These are phyloP conservation scores for Yamadazyma philogaea DNA, from an alignment of 805 yeast species.

Conservation along the genomic window DNA sequence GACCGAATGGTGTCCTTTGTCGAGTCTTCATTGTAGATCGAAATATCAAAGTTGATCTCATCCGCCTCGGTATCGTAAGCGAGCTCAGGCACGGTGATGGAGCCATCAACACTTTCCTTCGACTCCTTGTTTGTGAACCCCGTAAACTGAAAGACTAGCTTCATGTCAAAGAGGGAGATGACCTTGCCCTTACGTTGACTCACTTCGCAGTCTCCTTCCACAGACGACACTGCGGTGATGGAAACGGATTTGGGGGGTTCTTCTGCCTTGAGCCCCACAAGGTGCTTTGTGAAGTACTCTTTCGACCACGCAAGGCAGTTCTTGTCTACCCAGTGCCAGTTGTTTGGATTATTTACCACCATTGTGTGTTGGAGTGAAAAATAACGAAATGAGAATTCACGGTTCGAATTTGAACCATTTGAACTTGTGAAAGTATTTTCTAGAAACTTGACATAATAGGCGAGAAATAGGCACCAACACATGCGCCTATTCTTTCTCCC, in stretches of 20 bases:
- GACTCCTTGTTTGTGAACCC: constrained; percentile 54
- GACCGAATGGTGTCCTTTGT: constrained; percentile 51
- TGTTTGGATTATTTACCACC: constrained; percentile 96
- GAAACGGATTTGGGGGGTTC: constrained; percentile 32
- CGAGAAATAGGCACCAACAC: too few relatives aligned
- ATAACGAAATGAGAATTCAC: neutral
- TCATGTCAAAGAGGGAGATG: constrained; percentile 83
- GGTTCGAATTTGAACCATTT: neutral
- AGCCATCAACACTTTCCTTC: constrained; percentile 54
- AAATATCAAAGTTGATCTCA: constrained; percentile 81
- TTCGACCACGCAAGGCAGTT: constrained; percentile 93
- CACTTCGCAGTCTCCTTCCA: constrained; percentile 96
- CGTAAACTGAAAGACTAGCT: constrained; percentile 55
- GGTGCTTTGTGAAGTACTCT: constrained; percentile 62
- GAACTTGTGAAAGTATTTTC: too few relatives aligned
- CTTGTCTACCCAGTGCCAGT: constrained; percentile 99
- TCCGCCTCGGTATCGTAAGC: constrained; percentile 87
- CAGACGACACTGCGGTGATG: constrained; percentile 48
- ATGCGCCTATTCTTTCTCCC: too few relatives aligned
- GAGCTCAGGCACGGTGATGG: constrained; percentile 82
- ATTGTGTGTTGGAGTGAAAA: constrained; percentile 31
- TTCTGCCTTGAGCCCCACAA: constrained; percentile 47
- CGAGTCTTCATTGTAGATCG: constrained; percentile 54
- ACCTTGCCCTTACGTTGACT: constrained; percentile 97
- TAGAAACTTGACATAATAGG: too few relatives aligned